These are phyloP conservation scores for Drosera capensis DNA, from an alignment of 148 eudicot species.

Conservation along the genomic window DNA sequence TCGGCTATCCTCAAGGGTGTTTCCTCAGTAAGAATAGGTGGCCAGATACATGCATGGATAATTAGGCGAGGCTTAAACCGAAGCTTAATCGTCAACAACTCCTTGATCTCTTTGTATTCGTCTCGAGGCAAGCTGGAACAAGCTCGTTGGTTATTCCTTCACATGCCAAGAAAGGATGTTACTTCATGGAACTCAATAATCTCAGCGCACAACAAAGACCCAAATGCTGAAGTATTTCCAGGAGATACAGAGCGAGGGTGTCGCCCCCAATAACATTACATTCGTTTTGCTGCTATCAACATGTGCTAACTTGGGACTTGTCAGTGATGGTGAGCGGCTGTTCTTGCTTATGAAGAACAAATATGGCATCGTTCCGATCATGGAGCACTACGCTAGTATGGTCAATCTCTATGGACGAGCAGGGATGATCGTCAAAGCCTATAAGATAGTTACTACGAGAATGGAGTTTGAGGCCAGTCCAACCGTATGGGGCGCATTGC, in stretches of 20 bases:
- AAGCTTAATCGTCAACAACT: slow-evolving; percentile 42
- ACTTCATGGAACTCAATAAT: slow-evolving; percentile 82
- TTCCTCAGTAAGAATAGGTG: slow-evolving; percentile 17
- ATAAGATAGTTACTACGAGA: slow-evolving; percentile 26
- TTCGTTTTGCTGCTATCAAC: slow-evolving; percentile 57
- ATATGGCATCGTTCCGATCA: slow-evolving; percentile 35
- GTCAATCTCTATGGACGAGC: slow-evolving; percentile 74
- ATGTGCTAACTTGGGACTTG: slow-evolving; percentile 56
- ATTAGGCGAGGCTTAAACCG: slow-evolving; percentile 38
- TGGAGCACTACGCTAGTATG: slow-evolving; percentile 83
- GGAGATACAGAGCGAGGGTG: slow-evolving; percentile 29
- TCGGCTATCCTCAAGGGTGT: slow-evolving; percentile 32
- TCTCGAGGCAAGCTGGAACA: slow-evolving; percentile 15
- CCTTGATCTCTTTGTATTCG: slow-evolving; percentile 52
- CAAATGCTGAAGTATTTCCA: slow-evolving; percentile 35
- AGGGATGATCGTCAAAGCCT: slow-evolving; percentile 49
- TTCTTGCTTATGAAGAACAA: slow-evolving; percentile 43
- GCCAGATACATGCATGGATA: slow-evolving; percentile 60
- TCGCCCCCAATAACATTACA: slow-evolving; percentile 50
- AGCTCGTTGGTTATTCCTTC: slow-evolving; percentile 39
- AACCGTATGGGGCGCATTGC: slow-evolving; percentile 79
- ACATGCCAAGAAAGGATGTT: slow-evolving; percentile 44
- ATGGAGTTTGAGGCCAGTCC: slow-evolving; percentile 74
- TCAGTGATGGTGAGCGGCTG: slow-evolving; percentile 48
- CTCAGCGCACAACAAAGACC: slow-evolving; percentile 42